Percentiles rank a stretch among this genome's conserved stretches.
These are phyloP conservation scores for Pseudogymnoascus sp. DNA, from an alignment of 2,329 filamentous ascomycete species.

Conservation along the genomic window DNA sequence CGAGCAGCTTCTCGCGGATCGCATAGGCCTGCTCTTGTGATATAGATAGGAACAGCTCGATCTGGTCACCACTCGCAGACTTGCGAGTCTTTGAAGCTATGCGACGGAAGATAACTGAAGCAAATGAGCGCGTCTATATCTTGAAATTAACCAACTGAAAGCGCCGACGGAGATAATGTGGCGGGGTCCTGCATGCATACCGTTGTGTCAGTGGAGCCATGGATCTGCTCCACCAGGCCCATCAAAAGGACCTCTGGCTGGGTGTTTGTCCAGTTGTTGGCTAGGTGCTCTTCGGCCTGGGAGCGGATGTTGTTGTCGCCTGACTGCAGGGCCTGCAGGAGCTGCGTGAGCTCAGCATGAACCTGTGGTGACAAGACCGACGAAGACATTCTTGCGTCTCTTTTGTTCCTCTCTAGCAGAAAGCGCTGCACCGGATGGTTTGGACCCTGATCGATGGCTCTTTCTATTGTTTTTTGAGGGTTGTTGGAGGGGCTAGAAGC, in stretches of 20 bases:
- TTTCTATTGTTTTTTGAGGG: neutral
- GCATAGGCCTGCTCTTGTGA: constrained; percentile 62
- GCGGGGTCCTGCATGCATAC: constrained; percentile 17
- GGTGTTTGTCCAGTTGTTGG: constrained; percentile 76
- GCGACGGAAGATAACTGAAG: constrained; percentile 87
- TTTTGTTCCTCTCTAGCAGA: neutral
- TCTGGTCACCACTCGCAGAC: constrained; percentile 57
- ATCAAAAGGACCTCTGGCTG: constrained; percentile 84
- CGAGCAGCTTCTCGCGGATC: constrained; percentile 77
- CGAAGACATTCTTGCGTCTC: constrained; percentile 41
- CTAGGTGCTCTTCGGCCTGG: constrained; percentile 82
- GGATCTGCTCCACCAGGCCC: constrained; percentile 88
- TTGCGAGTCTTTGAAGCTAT: constrained; percentile 87
- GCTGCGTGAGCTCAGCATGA: constrained; percentile 73
- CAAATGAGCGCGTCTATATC: constrained; percentile 73
- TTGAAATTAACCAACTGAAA: neutral
- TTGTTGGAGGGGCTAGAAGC: neutral
- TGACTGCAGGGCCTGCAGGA: constrained; percentile 81
- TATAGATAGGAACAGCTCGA: constrained; percentile 80
- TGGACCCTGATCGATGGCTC: neutral
- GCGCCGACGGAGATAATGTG: neutral
- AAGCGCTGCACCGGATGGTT: neutral
- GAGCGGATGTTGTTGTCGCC: constrained; percentile 79
- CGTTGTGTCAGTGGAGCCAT: constrained; percentile 50
- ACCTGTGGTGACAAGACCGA: constrained; percentile 80